These are phyloP conservation scores for Populus deltoides DNA, from an alignment of 345 rosid species.

Conservation along the genomic window DNA sequence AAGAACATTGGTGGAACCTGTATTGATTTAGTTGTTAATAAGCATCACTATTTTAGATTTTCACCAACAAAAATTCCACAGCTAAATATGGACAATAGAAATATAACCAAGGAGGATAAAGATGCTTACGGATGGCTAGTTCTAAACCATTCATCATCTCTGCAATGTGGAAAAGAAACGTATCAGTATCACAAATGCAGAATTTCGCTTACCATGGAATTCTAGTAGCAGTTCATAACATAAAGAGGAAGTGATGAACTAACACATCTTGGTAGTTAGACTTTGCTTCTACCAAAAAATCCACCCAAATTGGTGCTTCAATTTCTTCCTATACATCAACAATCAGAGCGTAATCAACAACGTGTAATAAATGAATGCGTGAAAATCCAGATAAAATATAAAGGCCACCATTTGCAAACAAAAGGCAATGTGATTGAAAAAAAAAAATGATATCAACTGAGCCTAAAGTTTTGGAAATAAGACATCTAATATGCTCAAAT, in stretches of 20 bases:
- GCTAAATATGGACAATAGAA: not conserved
- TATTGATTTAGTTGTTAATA: slow-evolving; percentile 8
- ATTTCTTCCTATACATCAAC: slow-evolving; percentile 28
- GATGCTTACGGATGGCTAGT: slow-evolving; percentile 49
- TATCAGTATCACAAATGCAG: not conserved
- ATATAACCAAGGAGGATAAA: not conserved
- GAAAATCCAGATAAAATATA: not conserved
- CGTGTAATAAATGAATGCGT: not conserved
- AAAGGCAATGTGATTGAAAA: not conserved
- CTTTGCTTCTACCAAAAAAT: slow-evolving; percentile 20
- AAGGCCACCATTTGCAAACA: not conserved
- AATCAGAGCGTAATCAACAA: not conserved
- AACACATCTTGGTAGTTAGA: slow-evolving; percentile 23
- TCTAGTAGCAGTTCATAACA: not conserved
- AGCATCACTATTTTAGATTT: not conserved
- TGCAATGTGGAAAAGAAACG: slow-evolving; percentile 24
- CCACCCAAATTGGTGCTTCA: slow-evolving; percentile 37
- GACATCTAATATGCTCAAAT: not conserved
- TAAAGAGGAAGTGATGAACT: slow-evolving; percentile 11
- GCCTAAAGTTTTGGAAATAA: not conserved
- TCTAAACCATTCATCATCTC: slow-evolving; percentile 54
- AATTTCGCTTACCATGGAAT: not conserved
- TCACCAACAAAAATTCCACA: not conserved
- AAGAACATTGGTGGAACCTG: slow-evolving; percentile 58
- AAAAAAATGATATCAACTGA: not conserved